phyloP scores from a whole-genome alignment of 2,329 filamentous ascomycete species.

The Trichoderma citrinoviride region DNA sequence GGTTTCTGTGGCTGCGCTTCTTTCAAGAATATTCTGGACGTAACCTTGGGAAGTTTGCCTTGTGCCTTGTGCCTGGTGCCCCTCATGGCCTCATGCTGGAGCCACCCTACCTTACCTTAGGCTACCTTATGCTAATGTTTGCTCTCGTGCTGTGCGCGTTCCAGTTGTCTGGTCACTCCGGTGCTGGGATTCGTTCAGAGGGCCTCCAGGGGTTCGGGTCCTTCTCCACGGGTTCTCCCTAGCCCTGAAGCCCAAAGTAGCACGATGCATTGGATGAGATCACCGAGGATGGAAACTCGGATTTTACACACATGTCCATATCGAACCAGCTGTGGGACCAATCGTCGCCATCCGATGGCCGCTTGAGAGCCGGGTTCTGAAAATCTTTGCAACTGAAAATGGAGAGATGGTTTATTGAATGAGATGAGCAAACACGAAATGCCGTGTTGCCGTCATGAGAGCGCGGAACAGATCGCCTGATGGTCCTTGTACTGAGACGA shows the following conservation, averaged over 20 bases:
- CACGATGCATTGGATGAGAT: not conserved
- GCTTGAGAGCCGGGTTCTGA: not conserved
- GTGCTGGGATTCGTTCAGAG: not conserved
- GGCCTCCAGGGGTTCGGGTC: not conserved
- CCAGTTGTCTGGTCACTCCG: no score
- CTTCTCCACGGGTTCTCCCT: not conserved
- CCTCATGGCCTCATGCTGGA: not conserved
- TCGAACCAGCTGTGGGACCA: not conserved
- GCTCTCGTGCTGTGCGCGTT: not conserved
- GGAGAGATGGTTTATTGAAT: not conserved
- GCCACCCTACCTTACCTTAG: not conserved
- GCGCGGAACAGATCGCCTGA: not conserved
- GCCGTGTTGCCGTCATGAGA: not conserved
- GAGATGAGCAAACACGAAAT: not conserved
- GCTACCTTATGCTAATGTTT: not conserved
- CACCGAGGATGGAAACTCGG: not conserved
- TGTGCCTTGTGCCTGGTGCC: not conserved
- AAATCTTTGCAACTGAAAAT: not conserved
- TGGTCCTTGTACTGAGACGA: not conserved
- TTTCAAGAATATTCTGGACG: not conserved
- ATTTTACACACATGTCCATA: not conserved
- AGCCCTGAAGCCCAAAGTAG: not conserved
- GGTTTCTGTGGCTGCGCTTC: not conserved
- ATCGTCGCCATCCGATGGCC: not conserved
- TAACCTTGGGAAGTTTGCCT: not conserved